Conservation (phyloP, 2,329 filamentous ascomycete species). For the Beauveria sp. region DNA sequence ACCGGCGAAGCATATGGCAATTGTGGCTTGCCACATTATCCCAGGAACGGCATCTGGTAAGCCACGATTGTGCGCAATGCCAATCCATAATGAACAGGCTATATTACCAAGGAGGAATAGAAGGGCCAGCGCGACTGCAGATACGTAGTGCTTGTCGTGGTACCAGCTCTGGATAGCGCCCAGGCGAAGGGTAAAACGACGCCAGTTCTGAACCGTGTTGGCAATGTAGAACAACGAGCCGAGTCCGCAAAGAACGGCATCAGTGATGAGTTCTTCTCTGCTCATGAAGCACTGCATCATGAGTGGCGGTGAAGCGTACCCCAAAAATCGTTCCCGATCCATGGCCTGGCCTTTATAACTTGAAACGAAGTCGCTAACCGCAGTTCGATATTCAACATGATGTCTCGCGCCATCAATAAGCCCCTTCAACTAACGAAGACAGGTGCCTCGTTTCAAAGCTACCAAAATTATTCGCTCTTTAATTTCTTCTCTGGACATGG, state of each 20-base stretch:
- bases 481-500: no score
- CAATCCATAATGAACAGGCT: background rate
- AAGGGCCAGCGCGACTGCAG: background rate
- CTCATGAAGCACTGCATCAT: background rate
- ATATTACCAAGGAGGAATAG: background rate
- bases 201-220: background rate
- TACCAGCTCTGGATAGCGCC: background rate
- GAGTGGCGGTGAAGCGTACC: background rate
- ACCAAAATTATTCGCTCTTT: no score
- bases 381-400: no score
- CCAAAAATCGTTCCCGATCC: background rate
- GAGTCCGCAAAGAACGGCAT: background rate
- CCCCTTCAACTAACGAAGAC: no score
- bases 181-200: background rate
- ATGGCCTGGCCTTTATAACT: background rate
- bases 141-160: background rate
- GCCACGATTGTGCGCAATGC: background rate
- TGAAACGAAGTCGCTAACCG: background rate
- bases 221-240: background rate
- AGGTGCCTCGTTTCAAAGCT: no score
- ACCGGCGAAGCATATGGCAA: background rate
- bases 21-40: background rate
- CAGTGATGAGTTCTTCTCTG: background rate
- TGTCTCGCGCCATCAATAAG: no score
- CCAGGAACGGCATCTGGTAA: background rate